Base-by-base conservation (phyloP, 345 rosid genomes). In the Citrus inodora region DNA sequence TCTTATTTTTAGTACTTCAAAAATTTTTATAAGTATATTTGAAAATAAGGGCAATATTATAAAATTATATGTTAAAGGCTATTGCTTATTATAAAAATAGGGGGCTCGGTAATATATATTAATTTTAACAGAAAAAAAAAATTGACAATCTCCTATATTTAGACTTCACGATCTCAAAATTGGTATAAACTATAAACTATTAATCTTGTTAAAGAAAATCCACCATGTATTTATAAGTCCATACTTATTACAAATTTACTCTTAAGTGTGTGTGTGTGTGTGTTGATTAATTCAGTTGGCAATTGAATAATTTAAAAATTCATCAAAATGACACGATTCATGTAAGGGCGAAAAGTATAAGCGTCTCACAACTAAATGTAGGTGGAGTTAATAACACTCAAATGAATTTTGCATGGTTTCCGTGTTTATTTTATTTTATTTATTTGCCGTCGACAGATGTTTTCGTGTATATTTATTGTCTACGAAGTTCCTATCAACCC, bases 401-500 rank as follows among this genome's bases (percentile, higher is more conserved):
- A 46, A 46, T 30, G 35, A 38, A 4, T 10, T 37, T 78, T 77
- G 71, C 59, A 37, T 37, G 11, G 53, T 35, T 46, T 46, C 3
- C 17, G 51, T 11, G 51, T 46, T 61, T 74, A n/a, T 59, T 77
- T 67, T 46, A 46, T 46, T 46, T 46, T 42, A 42, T 42, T 46
- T 46, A 46, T 46, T 46, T 46, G 48, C 4, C 3, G 13, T 42
- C 0, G 48, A 46, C 2, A 13, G 17, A 46, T 17, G 68, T 9
- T 88, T 88, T 84, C 85, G 79, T 81, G 85, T 78, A 70, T 71
- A n/a, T 59, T 77, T 67, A 40, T 28, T 71, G 51, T 11, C 25
- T 9, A 16, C 46, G 40, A 40, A 78, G 77, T 83, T 82, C 88
- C 84, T 82, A 88, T 89, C 77, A 74, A 74, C 55, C 67, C 77